A percentile compares a stretch with the other conserved stretches of the same genome.
Evolutionary conservation across 257 asterid species (phyloP).

Genomic region (Pogostemon cablin): DNA sequence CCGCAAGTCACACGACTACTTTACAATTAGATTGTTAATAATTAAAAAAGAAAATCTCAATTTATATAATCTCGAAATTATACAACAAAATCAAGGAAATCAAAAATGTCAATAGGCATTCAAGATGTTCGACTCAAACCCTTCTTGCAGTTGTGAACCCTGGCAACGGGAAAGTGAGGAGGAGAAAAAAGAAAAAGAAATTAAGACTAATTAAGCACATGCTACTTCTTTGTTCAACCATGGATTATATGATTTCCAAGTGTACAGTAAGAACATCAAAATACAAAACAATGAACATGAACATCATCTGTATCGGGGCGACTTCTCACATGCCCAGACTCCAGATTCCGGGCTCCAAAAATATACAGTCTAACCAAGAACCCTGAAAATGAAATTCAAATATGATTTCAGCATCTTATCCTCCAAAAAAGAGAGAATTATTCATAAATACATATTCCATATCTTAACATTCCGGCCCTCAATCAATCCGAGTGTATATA

Average conservation of each 20-base stretch:
- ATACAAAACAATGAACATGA: slow-evolving; percentile 20
- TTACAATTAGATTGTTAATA: too few species aligned
- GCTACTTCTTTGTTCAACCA: slow-evolving; percentile 15
- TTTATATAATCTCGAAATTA: neutral
- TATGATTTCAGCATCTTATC: slow-evolving; percentile 27
- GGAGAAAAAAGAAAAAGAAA: neutral
- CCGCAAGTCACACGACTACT: too few species aligned
- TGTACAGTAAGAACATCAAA: slow-evolving; percentile 20
- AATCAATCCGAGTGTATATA: neutral
- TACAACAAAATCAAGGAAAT: neutral
- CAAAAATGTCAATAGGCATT: neutral
- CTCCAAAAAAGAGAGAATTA: neutral
- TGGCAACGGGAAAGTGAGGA: neutral
- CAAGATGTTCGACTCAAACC: neutral
- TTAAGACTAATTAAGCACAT: slow-evolving; percentile 1
- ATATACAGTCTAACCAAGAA: slow-evolving; percentile 21
- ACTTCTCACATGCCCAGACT: slow-evolving; percentile 28
- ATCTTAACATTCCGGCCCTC: neutral
- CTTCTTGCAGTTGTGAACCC: slow-evolving; percentile 18
- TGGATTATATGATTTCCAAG: slow-evolving; percentile 20
- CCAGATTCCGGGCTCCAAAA: slow-evolving; percentile 24
- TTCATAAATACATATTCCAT: neutral
- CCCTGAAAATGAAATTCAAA: slow-evolving; percentile 34
- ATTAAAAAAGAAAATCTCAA: neutral
- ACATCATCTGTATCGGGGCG: slow-evolving; percentile 25